These are phyloP conservation scores for Candida schatavii DNA, from an alignment of 805 yeast genomes.

Conservation along the genomic window DNA sequence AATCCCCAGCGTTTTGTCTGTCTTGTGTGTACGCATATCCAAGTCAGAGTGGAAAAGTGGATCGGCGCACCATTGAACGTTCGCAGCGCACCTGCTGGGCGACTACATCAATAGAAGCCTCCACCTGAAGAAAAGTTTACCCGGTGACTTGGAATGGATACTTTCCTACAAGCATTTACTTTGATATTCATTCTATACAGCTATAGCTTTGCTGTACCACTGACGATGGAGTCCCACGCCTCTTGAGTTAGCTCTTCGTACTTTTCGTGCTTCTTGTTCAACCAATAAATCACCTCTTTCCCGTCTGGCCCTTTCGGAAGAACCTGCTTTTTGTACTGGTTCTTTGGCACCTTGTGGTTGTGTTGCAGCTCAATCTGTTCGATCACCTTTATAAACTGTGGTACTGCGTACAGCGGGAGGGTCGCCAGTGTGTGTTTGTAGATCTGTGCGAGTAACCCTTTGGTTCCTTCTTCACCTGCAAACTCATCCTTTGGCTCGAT, in stretches of 20 bases:
- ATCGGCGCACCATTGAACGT: no score
- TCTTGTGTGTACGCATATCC: no score
- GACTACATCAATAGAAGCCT: no score
- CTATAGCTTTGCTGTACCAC: conserved; percentile 39
- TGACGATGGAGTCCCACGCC: conserved; percentile 49
- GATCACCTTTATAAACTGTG: conserved; percentile 70
- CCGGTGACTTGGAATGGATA: no score
- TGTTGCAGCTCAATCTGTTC: conserved; percentile 61
- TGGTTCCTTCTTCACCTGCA: conserved; percentile 27
- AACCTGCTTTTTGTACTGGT: conserved; percentile 61
- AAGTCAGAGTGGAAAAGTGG: no score
- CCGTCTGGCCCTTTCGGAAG: conserved; percentile 66
- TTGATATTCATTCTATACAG: no score
- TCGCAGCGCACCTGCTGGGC: no score
- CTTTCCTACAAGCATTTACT: no score
- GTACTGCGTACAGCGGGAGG: conserved; percentile 83
- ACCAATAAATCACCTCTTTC: conserved; percentile 67
- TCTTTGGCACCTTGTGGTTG: conserved; percentile 79
- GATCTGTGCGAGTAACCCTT: conserved; percentile 27
- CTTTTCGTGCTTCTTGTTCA: conserved; percentile 44
- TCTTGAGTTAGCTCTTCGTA: conserved; percentile 57
- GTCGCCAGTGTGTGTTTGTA: conserved; percentile 29
- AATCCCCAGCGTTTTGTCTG: no score
- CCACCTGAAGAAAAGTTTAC: no score
- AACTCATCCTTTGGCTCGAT: conserved; percentile 48